phyloP scores from a whole-genome alignment of 257 asterid genomes.

The Cynanchum wilfordii region DNA sequence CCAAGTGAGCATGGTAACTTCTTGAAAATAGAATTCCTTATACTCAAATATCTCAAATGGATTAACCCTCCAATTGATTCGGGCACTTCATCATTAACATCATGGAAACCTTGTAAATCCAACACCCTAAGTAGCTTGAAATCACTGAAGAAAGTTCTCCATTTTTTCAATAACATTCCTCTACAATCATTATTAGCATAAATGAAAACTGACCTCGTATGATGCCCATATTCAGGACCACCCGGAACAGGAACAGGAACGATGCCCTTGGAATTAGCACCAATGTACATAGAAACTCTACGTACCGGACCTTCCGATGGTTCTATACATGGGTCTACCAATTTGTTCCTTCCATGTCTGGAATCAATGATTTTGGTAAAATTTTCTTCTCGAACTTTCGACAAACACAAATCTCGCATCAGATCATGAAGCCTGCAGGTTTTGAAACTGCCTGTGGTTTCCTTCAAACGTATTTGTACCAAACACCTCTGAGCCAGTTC shows the following conservation, averaged over 20 bases:
- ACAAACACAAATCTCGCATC: conserved; percentile 38
- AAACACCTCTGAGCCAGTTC: neutral
- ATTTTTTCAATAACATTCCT: conserved; percentile 16
- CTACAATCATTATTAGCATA: conserved; percentile 26
- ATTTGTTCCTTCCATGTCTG: conserved; percentile 16
- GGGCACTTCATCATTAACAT: neutral
- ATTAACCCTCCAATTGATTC: conserved; percentile 4
- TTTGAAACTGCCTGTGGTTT: conserved; percentile 1
- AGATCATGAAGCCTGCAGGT: conserved; percentile 37
- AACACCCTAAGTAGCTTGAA: conserved; percentile 3
- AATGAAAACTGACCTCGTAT: conserved; percentile 33
- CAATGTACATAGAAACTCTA: conserved; percentile 30
- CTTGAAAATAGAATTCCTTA: conserved; percentile 32
- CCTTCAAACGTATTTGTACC: neutral
- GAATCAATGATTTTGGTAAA: conserved; percentile 25
- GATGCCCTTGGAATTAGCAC: conserved; percentile 2
- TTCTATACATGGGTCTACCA: neutral
- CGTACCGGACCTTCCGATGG: conserved; percentile 4
- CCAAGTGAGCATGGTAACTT: conserved; percentile 38
- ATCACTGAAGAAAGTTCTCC: neutral
- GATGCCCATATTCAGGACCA: conserved; percentile 12
- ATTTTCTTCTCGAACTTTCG: conserved; percentile 31
- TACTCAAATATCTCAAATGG: conserved; percentile 31
- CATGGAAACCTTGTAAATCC: conserved; percentile 2
- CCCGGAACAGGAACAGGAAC: neutral